Percentiles rank a stretch among this genome's conserved stretches.
These are phyloP conservation scores for Kalmanozyma brasiliensis DNA, from an alignment of 1,284 basidiomycete species.

Conservation along the genomic window DNA sequence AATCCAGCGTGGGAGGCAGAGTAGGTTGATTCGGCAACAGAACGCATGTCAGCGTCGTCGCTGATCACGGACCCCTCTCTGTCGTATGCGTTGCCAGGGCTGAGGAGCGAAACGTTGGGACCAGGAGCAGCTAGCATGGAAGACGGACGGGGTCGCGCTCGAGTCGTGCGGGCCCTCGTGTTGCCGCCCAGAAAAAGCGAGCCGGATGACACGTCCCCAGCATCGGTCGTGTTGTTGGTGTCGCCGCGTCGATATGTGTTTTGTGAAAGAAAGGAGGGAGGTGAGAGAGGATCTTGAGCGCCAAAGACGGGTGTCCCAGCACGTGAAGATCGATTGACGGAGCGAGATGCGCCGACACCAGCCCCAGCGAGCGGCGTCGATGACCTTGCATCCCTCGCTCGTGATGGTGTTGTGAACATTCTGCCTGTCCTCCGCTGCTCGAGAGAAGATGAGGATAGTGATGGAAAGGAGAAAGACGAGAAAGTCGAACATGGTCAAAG, in stretches of 20 bases:
- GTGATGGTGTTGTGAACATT: slow-evolving; percentile 48
- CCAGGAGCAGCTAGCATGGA: slow-evolving; percentile 33
- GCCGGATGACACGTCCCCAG: slow-evolving; percentile 24
- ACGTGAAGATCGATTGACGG: slow-evolving; percentile 22
- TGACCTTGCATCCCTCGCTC: slow-evolving; percentile 29
- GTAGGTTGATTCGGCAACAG: slow-evolving; percentile 24
- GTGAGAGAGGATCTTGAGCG: slow-evolving; percentile 26
- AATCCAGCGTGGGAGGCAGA: slow-evolving; percentile 15
- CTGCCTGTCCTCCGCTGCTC: not conserved
- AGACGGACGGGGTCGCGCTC: slow-evolving; percentile 33
- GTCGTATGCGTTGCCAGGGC: slow-evolving; percentile 20
- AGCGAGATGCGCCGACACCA: slow-evolving; percentile 16
- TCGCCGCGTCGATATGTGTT: slow-evolving; percentile 13
- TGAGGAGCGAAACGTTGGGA: slow-evolving; percentile 31
- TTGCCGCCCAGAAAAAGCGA: slow-evolving; percentile 22
- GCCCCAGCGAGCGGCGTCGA: slow-evolving; percentile 30
- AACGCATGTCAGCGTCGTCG: slow-evolving; percentile 41
- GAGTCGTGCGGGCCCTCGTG: slow-evolving; percentile 9
- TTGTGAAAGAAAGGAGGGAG: slow-evolving; percentile 24
- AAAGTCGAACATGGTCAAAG: slow-evolving; percentile 28
- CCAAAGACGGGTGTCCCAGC: slow-evolving; percentile 43
- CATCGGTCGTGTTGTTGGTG: slow-evolving; percentile 4
- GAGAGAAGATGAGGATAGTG: not conserved
- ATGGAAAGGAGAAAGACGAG: not conserved
- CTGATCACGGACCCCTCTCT: slow-evolving; percentile 29